Conservation (phyloP, 2,329 filamentous ascomycete genomes). For the Aspergillus glaucus region DNA sequence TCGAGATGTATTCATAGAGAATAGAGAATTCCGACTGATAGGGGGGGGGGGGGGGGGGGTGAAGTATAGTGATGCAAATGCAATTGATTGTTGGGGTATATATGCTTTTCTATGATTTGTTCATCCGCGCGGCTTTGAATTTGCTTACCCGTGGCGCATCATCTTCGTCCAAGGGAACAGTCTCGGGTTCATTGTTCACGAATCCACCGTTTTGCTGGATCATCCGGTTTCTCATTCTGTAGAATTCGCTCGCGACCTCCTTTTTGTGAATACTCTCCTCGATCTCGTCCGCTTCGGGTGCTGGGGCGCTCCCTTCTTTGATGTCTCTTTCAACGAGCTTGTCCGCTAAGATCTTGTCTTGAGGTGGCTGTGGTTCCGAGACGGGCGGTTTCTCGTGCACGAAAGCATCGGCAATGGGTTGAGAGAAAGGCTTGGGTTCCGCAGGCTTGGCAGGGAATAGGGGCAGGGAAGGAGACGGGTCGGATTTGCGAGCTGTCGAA, state of each 20-base stretch:
- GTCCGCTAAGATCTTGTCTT: constrained; percentile 52
- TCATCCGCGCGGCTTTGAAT: constrained; percentile 43
- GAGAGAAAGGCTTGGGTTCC: constrained; percentile 34
- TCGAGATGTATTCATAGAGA: neutral
- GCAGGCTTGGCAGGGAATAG: constrained; percentile 34
- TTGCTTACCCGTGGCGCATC: constrained; percentile 37
- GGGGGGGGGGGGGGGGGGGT: neutral
- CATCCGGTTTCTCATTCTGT: constrained; percentile 72
- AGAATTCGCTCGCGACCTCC: constrained; percentile 76
- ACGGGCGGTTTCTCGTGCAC: constrained; percentile 10
- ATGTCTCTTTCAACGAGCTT: constrained; percentile 49
- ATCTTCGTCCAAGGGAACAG: constrained; percentile 62
- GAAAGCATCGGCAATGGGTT: constrained; percentile 25
- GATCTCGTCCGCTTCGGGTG: constrained; percentile 57
- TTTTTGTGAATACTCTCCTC: constrained; percentile 67
- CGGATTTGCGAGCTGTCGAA: constrained; percentile 15
- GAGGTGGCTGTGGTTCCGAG: constrained; percentile 28
- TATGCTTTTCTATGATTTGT: constrained; percentile 2
- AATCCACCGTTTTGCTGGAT: constrained; percentile 82
- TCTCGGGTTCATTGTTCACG: constrained; percentile 59
- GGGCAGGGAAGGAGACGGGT: constrained; percentile 21
- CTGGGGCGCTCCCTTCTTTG: constrained; percentile 23
- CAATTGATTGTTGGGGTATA: neutral
- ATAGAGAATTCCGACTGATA: neutral
- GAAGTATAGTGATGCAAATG: neutral